Evolutionary conservation across 345 rosid species (phyloP).

Genomic region (Triadica sebifera): DNA sequence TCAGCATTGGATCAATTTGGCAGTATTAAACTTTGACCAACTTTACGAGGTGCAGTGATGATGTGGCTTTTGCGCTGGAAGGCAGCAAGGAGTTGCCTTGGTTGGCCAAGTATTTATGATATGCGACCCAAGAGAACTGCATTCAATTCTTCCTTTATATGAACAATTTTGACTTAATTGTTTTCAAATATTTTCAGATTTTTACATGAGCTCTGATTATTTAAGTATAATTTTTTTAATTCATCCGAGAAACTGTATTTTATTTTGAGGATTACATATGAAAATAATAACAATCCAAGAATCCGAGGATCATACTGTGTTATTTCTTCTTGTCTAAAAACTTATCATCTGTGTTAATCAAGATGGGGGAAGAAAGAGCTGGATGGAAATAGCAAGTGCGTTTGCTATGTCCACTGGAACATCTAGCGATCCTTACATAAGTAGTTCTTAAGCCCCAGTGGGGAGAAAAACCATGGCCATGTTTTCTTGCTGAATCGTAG

Average conservation of each 20-base stretch:
- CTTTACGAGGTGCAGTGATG: conserved; percentile 61
- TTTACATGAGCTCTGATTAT: neutral
- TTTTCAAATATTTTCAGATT: neutral
- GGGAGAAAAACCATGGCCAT: too few relatives aligned
- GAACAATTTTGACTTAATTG: conserved; percentile 30
- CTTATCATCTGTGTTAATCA: neutral
- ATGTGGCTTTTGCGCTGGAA: conserved; percentile 86
- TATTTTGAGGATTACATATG: neutral
- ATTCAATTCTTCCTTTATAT: conserved; percentile 15
- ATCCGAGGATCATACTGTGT: neutral
- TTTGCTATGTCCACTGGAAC: too few relatives aligned
- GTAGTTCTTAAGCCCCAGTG: too few relatives aligned
- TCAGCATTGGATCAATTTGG: neutral
- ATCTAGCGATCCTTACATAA: too few relatives aligned
- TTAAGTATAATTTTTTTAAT: neutral
- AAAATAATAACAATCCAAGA: neutral
- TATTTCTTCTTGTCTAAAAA: neutral
- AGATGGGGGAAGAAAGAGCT: neutral
- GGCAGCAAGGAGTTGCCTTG: conserved; percentile 76
- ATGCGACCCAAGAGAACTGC: neutral
- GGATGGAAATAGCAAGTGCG: neutral
- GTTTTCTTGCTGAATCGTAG: too few relatives aligned
- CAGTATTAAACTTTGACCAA: conserved; percentile 6
- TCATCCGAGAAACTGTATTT: neutral
- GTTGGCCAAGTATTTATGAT: conserved; percentile 75